Conservation (phyloP, 257 asterid species). For the Nemophila menziesii region DNA sequence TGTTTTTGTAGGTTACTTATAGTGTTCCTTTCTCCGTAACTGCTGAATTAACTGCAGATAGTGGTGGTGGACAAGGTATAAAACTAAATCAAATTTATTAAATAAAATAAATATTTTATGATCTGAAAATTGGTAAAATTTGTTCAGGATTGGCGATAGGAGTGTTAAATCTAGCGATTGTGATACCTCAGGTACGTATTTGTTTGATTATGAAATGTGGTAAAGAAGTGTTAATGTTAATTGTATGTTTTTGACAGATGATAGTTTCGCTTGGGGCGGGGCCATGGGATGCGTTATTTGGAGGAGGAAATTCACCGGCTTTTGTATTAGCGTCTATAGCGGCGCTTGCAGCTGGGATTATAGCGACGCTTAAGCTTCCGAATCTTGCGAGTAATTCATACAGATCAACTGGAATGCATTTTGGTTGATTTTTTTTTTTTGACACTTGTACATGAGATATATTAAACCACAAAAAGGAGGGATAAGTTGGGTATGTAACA, state of each 20-base stretch:
- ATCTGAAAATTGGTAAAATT: conserved; percentile 9
- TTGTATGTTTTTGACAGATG: conserved; percentile 44
- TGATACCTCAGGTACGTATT: conserved; percentile 84
- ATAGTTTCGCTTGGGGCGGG: conserved; percentile 97
- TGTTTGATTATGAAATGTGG: conserved; percentile 21
- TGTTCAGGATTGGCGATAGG: conserved; percentile 94
- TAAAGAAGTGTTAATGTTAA: too few relatives aligned
- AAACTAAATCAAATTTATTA: conserved; percentile 2
- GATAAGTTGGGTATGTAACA: not conserved
- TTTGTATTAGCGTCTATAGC: conserved; percentile 66
- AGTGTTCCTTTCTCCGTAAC: conserved; percentile 96
- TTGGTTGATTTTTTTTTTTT: conserved; percentile 31
- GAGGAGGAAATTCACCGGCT: conserved; percentile 94
- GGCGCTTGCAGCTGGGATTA: conserved; percentile 69
- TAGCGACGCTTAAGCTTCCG: conserved; percentile 65
- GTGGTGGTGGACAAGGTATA: conserved; percentile 99
- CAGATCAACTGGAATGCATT: conserved; percentile 67
- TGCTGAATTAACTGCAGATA: conserved; percentile 95
- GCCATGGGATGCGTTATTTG: conserved; percentile 98
- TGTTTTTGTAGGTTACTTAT: conserved; percentile 63
- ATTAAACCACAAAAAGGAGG: not conserved
- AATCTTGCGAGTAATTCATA: conserved; percentile 50
- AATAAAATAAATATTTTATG: conserved; percentile 8
- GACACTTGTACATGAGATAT: not conserved
- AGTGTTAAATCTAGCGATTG: conserved; percentile 96